Base-by-base conservation (phyloP, 2,329 filamentous ascomycete species). In the Colletotrichum orbiculare region DNA sequence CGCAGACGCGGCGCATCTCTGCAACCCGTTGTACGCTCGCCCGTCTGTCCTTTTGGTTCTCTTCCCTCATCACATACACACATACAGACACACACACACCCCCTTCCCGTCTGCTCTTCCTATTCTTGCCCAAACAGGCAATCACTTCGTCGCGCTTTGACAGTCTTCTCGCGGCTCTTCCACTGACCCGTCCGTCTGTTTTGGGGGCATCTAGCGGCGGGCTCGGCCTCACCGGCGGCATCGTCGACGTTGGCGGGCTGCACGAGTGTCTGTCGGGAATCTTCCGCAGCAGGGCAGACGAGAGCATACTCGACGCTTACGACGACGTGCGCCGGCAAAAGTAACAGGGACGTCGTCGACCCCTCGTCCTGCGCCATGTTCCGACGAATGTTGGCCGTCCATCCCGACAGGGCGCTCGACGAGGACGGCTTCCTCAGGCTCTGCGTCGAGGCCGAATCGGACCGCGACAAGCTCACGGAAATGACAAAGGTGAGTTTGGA, bases 171-270 rank as follows among this genome's bases (percentile, higher is more conserved):
- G 46, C n/a, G 34, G 49, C 34, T 5, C 49, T 34, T 11, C 42
- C 39, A 47, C 50, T 46, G 45, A 42, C 57, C 46, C 48, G 17
- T 43, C 50, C 17, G 17, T 3, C 17, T 17, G 15, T 17, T 17
- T 11, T 15, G n/a, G 34, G 34, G 17, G 15, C 50, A 34, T n/a
- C 17, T 52, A 50, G 61, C 7, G 87, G 87, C 48, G 87, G 87
- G 0, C 77, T 89, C 34, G 88, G 88, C 4, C 82, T 90, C 52
- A 89, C 87, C 0, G 87, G 87, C 5, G 88, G 87, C 0, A 85
- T 90, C 59, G 84, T 87, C 33, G 87, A 90, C 68, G 81, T 88
- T 4, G 87, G 85, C 13, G 85, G 85, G 0, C 79, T 90, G 4
- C 86, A 82, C 64, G 86, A 90, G 68, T 88, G 86, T 70, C 78